Conservation (phyloP, 495 filamentous ascomycete species). For the Penicillium canescens region DNA sequence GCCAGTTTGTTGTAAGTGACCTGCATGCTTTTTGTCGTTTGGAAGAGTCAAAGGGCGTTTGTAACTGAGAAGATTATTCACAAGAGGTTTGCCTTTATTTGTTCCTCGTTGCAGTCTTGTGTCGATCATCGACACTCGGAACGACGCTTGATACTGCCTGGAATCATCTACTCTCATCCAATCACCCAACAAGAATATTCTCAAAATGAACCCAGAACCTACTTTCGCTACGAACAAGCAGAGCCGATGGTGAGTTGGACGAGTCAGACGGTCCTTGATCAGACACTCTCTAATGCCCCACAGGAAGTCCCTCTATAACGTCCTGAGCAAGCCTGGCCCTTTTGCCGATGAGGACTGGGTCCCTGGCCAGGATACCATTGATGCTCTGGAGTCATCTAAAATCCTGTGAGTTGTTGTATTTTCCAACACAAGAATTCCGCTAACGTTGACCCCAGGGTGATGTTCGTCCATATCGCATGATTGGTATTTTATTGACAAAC, state of each 20-base stretch:
- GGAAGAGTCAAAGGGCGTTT: too few species aligned
- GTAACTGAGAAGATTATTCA: too few species aligned
- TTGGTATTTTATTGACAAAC: not conserved
- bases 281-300: constrained; percentile 16
- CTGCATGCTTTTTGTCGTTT: not conserved
- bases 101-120: not conserved
- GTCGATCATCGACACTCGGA: not conserved
- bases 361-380: constrained; percentile 62
- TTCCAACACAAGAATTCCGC: not conserved
- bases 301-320: constrained; percentile 79
- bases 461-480: constrained; percentile 23
- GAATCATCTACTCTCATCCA: not conserved
- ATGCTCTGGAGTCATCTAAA: constrained; percentile 62
- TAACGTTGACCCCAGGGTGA: constrained; percentile 34
- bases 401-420: constrained; percentile 56
- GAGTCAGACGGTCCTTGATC: not conserved
- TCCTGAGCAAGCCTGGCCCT: constrained; percentile 74
- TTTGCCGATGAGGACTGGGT: constrained; percentile 71
- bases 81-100: not conserved
- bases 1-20: constrained; percentile 13
- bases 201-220: constrained; percentile 18
- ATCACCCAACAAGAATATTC: not conserved
- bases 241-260: constrained; percentile 11
- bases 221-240: constrained; percentile 22
- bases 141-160: constrained; percentile 4